Conservation (phyloP, 176 grass and related monocot species). For the barley (Hordeum vulgare) region DNA sequence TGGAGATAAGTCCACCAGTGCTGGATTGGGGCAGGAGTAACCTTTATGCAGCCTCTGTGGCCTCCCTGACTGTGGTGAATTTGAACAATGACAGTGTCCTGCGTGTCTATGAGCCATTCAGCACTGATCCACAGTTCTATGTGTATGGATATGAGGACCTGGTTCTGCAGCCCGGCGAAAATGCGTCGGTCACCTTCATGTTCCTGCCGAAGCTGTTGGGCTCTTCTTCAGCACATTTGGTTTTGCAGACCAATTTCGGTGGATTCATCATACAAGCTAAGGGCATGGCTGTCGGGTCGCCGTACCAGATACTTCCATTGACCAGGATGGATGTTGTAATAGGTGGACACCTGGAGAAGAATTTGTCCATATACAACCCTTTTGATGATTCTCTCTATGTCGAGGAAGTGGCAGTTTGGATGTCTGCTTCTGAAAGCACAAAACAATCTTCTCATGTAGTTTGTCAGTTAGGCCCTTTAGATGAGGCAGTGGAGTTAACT, state of each 20-base stretch:
- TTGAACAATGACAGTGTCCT: slow-evolving; percentile 50
- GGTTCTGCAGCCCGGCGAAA: slow-evolving; percentile 59
- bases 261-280: slow-evolving; percentile 90
- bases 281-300: slow-evolving; percentile 54
- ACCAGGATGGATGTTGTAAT: slow-evolving; percentile 49
- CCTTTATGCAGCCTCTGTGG: slow-evolving; percentile 63
- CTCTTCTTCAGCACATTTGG: slow-evolving; percentile 60
- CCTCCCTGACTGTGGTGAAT: slow-evolving; percentile 64
- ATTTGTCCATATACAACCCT: slow-evolving; percentile 80
- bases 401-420: slow-evolving; percentile 72
- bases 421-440: slow-evolving; percentile 55
- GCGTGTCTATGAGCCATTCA: slow-evolving; percentile 66
- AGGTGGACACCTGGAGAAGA: slow-evolving; percentile 50
- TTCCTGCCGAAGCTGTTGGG: slow-evolving; percentile 81
- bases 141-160: slow-evolving; percentile 63
- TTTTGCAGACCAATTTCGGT: slow-evolving; percentile 84
- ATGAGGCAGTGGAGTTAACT: slow-evolving; percentile 29
- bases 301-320: slow-evolving; percentile 68
- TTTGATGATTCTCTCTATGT: slow-evolving; percentile 68
- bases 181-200: slow-evolving; percentile 57
- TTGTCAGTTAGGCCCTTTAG: slow-evolving; percentile 42
- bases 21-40: slow-evolving; percentile 70
- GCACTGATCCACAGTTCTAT: slow-evolving; percentile 84
- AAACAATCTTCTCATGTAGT: slow-evolving; percentile 61
- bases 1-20: slow-evolving; percentile 66